Percentiles rank a stretch among this genome's conserved stretches.
Evolutionary conservation across 805 yeast species (phyloP).

Genomic region (Suhomyces emberorum): DNA sequence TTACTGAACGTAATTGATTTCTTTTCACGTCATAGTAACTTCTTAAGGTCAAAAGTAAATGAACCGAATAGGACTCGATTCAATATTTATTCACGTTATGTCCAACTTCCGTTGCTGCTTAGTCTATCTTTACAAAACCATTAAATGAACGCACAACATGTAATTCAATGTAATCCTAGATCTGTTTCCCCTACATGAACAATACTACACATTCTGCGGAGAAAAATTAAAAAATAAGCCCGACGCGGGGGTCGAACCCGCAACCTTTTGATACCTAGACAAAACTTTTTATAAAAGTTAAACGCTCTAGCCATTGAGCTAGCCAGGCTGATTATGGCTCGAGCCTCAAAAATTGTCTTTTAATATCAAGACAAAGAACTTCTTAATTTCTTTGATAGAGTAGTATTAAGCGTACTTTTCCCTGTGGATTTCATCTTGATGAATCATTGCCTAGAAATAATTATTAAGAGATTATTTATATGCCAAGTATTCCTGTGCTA

Average conservation of each 20-base stretch:
- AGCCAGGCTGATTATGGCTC: constrained; percentile 9
- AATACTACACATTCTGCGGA: too few species aligned
- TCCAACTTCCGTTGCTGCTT: constrained; percentile 1
- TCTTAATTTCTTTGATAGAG: too few species aligned
- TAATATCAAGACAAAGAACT: too few species aligned
- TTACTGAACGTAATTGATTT: neutral
- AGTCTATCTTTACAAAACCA: neutral
- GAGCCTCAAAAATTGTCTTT: too few species aligned
- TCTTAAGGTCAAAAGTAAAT: constrained; percentile 1
- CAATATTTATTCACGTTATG: constrained; percentile 3
- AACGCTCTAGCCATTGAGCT: constrained; percentile 12
- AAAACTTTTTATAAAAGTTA: constrained; percentile 6
- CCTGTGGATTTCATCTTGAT: too few species aligned
- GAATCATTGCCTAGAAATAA: too few species aligned
- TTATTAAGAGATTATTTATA: too few species aligned
- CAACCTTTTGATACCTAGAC: constrained; percentile 9
- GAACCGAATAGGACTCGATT: neutral
- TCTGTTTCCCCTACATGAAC: too few species aligned
- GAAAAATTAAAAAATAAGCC: constrained; percentile 8
- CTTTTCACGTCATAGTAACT: constrained; percentile 1
- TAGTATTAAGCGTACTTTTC: too few species aligned
- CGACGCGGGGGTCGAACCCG: constrained; percentile 13
- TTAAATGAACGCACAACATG: neutral
- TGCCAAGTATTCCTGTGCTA: too few species aligned
- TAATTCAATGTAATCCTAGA: too few species aligned